Evolutionary conservation across 2,329 filamentous ascomycete species (phyloP).

Genomic region (Pseudocercospora crystallina): DNA sequence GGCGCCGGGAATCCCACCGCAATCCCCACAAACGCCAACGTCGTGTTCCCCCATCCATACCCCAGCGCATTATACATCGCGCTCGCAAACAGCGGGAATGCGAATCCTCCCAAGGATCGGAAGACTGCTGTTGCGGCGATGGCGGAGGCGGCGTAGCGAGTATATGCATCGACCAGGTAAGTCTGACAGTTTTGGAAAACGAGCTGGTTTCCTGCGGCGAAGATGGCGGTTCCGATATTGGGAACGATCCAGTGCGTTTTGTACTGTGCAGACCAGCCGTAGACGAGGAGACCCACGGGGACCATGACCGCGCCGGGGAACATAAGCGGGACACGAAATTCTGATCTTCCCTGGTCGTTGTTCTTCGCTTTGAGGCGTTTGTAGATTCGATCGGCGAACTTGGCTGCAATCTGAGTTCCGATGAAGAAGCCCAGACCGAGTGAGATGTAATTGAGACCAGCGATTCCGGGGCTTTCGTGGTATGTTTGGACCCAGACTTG

Average conservation of each 20-base stretch:
- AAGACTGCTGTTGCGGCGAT: slow-evolving; percentile 58
- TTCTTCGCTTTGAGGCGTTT: slow-evolving; percentile 39
- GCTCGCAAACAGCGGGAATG: slow-evolving; percentile 61
- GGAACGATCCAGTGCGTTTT: slow-evolving; percentile 59
- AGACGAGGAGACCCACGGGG: slow-evolving; percentile 57
- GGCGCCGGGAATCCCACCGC: slow-evolving; percentile 53
- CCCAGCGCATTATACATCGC: slow-evolving; percentile 50
- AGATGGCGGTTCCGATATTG: slow-evolving; percentile 58
- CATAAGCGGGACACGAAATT: slow-evolving; percentile 54
- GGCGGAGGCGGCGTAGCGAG: slow-evolving; percentile 49
- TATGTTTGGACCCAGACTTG: slow-evolving; percentile 33
- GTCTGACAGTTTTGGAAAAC: slow-evolving; percentile 61
- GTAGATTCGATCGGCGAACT: slow-evolving; percentile 39
- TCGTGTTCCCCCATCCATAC: slow-evolving; percentile 53
- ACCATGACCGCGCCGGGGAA: slow-evolving; percentile 55
- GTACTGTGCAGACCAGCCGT: slow-evolving; percentile 58
- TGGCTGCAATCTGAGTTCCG: slow-evolving; percentile 44
- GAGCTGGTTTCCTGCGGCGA: slow-evolving; percentile 57
- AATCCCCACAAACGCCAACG: slow-evolving; percentile 58
- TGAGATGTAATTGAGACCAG: slow-evolving; percentile 47
- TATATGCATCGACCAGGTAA: slow-evolving; percentile 60
- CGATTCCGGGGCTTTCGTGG: slow-evolving; percentile 29
- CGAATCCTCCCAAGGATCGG: slow-evolving; percentile 56
- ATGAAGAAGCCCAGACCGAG: slow-evolving; percentile 62
- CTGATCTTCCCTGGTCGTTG: slow-evolving; percentile 39